These are phyloP conservation scores for Ceratocystis colombiana DNA, from an alignment of 2,329 filamentous ascomycete genomes.

Conservation along the genomic window DNA sequence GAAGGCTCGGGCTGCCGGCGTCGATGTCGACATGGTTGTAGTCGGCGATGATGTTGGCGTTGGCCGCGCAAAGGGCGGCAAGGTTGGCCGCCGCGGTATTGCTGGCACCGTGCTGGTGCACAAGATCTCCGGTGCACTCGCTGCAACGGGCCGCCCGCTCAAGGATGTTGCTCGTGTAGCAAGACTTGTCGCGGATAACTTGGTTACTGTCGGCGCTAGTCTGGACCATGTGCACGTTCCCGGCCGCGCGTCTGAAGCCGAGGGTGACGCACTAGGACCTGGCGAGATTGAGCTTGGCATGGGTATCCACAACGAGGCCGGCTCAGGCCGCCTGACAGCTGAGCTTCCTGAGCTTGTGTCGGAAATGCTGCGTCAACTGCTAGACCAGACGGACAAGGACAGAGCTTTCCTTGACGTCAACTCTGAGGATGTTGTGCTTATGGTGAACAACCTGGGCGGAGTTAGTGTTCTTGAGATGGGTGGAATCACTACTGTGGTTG, in stretches of 20 bases:
- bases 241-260: slow-evolving; percentile 47
- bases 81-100: slow-evolving; percentile 83
- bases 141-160: slow-evolving; percentile 57
- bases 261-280: slow-evolving; percentile 45
- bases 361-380: slow-evolving; percentile 59
- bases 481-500: slow-evolving; percentile 60
- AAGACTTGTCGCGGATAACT: slow-evolving; percentile 59
- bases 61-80: slow-evolving; percentile 69
- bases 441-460: slow-evolving; percentile 68
- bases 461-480: slow-evolving; percentile 63
- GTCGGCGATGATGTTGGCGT: slow-evolving; percentile 90
- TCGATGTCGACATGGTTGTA: slow-evolving; percentile 77
- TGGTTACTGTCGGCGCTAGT: slow-evolving; percentile 77
- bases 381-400: slow-evolving; percentile 56
- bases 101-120: slow-evolving; percentile 85
- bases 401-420: slow-evolving; percentile 58
- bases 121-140: slow-evolving; percentile 78
- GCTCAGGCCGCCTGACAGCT: slow-evolving; percentile 44
- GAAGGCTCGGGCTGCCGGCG: slow-evolving; percentile 71
- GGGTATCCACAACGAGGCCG: slow-evolving; percentile 67
- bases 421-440: slow-evolving; percentile 53
- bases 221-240: slow-evolving; percentile 90
- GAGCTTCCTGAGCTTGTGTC: slow-evolving; percentile 46
- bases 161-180: slow-evolving; percentile 65
- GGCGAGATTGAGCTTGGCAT: slow-evolving; percentile 59